Conservation (phyloP, 768 basidiomycete species). For the Leccinellum rugosiceps region DNA sequence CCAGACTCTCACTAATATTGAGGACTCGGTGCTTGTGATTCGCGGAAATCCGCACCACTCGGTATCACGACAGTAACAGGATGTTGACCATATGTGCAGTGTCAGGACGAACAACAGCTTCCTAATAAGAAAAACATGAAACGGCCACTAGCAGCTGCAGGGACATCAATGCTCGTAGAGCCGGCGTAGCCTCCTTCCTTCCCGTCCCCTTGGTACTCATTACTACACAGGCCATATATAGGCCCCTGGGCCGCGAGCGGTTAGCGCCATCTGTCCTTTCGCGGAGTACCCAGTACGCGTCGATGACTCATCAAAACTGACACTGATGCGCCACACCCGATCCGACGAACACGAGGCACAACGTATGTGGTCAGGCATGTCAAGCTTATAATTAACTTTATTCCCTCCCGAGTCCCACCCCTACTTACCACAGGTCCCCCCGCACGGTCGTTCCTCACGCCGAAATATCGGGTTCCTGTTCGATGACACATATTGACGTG, state of each 20-base stretch:
- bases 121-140: neutral
- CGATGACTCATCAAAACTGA: no score
- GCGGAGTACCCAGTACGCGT: no score
- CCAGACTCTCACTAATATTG: neutral
- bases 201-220: neutral
- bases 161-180: no score
- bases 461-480: neutral
- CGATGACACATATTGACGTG: conserved; percentile 1
- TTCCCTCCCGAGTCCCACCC: neutral
- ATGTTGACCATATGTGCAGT: no score
- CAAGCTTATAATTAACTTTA: neutral
- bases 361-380: neutral
- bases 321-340: neutral
- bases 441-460: neutral
- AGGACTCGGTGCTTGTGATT: neutral
- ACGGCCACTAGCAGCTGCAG: no score
- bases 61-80: no score
- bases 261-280: neutral
- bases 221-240: neutral
- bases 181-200: no score
- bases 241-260: no score
- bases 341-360: neutral
- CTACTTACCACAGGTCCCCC: neutral
- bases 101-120: neutral
- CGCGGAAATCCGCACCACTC: neutral